Base-by-base conservation (phyloP, 805 yeast species). In the Hanseniaspora clermontiae region DNA sequence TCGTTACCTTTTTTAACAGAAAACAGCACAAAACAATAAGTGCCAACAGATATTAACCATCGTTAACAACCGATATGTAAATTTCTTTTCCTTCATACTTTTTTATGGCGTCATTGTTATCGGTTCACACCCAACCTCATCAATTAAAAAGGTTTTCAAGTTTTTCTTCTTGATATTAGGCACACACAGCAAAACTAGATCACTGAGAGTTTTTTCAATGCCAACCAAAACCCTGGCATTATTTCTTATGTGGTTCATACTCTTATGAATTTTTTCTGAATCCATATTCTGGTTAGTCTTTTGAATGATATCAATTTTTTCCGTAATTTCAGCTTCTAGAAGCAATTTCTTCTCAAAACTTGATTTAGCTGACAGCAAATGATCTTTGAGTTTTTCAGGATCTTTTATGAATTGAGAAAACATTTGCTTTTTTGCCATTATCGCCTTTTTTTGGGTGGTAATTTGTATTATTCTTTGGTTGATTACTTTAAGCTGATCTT, bases 71-170 rank as follows among this genome's bases (percentile, higher is more conserved):
- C 31, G 51, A 47, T 9, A 7, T 32, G 9, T 32, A 32, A 9
- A 32, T 10, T 32, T 32, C 12, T 32, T 32, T 32, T 32, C 12
- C 7, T 32, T 32, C 36, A 7, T 11, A 1, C 27, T 9, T 19
- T 24, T 36, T 17, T n/a, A n/a, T 31, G 38, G 15, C 15, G 11
- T 20, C 15, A 36, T 29, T n/a, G 24, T 15, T 29, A 48, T n/a
- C 34, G 15, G 15, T 39, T 49, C 52, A 38, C 42, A 27, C n/a
- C 52, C 52, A n/a, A 49, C n/a, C 12, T 49, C 52, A 8, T 49
- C 52, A 39, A 27, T 20, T 29, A 49, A 49, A 9, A 49, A 49
- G 1, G 8, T n/a, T n/a, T 39, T 40, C 24, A 49, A 19, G 8
- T 39, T 49, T 19, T 49, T 31, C 11, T 39, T 39, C 11, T 17